These are phyloP conservation scores for Brassica juncea DNA, from an alignment of 345 rosid genomes.

Conservation along the genomic window DNA sequence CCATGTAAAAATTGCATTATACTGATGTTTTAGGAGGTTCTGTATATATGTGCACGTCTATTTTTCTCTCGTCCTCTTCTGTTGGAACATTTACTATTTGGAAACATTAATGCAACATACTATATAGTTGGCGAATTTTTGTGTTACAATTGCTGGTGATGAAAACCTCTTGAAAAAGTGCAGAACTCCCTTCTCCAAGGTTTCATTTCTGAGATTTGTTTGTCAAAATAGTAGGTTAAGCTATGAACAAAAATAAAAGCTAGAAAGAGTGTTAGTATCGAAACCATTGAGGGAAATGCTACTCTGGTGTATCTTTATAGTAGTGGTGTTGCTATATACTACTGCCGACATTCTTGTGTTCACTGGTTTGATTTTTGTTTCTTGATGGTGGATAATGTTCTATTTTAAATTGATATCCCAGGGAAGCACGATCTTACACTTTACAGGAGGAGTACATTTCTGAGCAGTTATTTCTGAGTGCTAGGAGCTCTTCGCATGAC, in stretches of 20 bases:
- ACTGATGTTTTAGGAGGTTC: slow-evolving; percentile 5
- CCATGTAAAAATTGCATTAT: slow-evolving; percentile 14
- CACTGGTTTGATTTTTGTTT: slow-evolving; percentile 16
- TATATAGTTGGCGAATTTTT: slow-evolving; percentile 8
- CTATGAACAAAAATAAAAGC: background rate
- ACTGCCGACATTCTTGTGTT: slow-evolving; percentile 2
- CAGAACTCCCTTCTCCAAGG: slow-evolving; percentile 8
- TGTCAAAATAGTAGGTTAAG: slow-evolving; percentile 13
- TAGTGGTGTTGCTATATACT: slow-evolving; percentile 20
- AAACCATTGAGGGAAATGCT: background rate
- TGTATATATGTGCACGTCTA: background rate
- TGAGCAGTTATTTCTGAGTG: slow-evolving; percentile 80
- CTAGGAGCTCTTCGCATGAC: slow-evolving; percentile 65
- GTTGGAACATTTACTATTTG: slow-evolving; percentile 14
- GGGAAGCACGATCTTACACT: slow-evolving; percentile 73
- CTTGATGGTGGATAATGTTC: slow-evolving; percentile 22
- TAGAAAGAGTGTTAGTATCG: slow-evolving; percentile 7
- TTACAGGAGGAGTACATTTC: slow-evolving; percentile 84
- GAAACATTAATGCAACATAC: background rate
- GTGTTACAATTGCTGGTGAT: background rate
- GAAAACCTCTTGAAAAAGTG: background rate
- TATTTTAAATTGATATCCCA: slow-evolving; percentile 38
- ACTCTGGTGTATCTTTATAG: slow-evolving; percentile 3
- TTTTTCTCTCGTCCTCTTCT: slow-evolving; percentile 9
- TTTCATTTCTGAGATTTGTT: slow-evolving; percentile 24